A percentile compares a stretch with the other conserved stretches of the same genome.
Evolutionary conservation across 2,329 filamentous ascomycete species (phyloP).

Genomic region (Blumeria graminis): DNA sequence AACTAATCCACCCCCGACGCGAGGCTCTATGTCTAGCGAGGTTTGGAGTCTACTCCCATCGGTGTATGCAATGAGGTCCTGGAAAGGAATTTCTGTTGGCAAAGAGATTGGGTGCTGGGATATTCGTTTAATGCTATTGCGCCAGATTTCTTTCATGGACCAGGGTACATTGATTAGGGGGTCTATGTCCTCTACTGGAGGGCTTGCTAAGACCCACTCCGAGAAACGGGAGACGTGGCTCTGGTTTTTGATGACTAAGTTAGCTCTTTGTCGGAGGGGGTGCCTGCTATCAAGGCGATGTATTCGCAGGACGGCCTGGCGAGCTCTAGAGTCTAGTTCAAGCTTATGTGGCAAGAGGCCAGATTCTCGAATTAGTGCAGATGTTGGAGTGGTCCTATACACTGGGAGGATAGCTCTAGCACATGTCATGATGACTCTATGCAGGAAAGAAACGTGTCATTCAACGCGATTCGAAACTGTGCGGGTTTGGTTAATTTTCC

Average conservation of each 20-base stretch:
- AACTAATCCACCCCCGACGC: too few relatives aligned
- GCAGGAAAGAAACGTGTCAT: neutral
- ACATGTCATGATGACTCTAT: neutral
- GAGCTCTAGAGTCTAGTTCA: neutral
- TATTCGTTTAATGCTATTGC: neutral
- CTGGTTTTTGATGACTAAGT: neutral
- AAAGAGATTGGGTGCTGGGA: neutral
- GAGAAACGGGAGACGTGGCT: neutral
- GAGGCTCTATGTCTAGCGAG: too few relatives aligned
- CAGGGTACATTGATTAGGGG: neutral
- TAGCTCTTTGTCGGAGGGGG: neutral
- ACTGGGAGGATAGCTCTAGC: neutral
- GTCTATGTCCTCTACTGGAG: neutral
- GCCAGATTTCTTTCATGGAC: too few relatives aligned
- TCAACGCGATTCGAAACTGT: neutral
- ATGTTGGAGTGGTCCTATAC: neutral
- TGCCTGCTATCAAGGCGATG: neutral
- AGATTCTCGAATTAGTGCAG: neutral
- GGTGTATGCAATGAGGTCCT: neutral
- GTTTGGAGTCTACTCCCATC: too few relatives aligned
- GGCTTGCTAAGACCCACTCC: neutral
- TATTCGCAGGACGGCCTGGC: neutral
- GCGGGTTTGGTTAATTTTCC: neutral
- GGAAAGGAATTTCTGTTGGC: neutral
- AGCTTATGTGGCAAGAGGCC: neutral